These are phyloP conservation scores for Tanacetum coccineum DNA, from an alignment of 129 eudicot species.

Conservation along the genomic window DNA sequence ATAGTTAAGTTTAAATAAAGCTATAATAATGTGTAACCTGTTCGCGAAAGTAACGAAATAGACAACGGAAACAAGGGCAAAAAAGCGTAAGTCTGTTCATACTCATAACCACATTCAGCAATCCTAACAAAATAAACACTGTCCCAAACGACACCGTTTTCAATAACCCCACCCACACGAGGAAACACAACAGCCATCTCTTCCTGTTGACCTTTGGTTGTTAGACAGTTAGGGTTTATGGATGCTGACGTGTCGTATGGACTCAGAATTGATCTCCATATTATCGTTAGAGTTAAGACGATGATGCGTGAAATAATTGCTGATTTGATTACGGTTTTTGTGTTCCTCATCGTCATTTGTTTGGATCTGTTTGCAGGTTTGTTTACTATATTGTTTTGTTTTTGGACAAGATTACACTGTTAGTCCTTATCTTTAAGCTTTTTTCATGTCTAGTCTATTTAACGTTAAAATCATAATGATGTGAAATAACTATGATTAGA, in stretches of 20 bases:
- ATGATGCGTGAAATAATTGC: slow-evolving; percentile 61
- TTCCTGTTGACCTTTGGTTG: slow-evolving; percentile 17
- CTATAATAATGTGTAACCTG: slow-evolving; percentile 50
- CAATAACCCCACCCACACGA: slow-evolving; percentile 44
- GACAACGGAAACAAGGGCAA: slow-evolving; percentile 69
- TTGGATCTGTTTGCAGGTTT: too few relatives aligned
- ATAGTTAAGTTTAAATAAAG: too few relatives aligned
- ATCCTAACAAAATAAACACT: slow-evolving; percentile 69
- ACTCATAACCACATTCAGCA: slow-evolving; percentile 86
- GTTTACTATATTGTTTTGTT: too few relatives aligned
- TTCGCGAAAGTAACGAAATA: slow-evolving; percentile 41
- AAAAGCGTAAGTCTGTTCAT: slow-evolving; percentile 88
- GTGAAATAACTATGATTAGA: too few relatives aligned
- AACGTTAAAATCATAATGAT: too few relatives aligned
- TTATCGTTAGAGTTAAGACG: slow-evolving; percentile 40
- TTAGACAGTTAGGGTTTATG: slow-evolving; percentile 64
- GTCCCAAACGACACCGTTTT: slow-evolving; percentile 82
- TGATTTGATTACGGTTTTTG: not conserved
- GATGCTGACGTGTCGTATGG: slow-evolving; percentile 91
- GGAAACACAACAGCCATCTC: slow-evolving; percentile 37
- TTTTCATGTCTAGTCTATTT: too few relatives aligned
- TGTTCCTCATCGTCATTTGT: too few relatives aligned
- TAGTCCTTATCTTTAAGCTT: too few relatives aligned
- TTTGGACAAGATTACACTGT: too few relatives aligned
- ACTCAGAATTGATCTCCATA: slow-evolving; percentile 61